Percentiles rank a stretch among this genome's conserved stretches.
These are phyloP conservation scores for Poa annua DNA, from an alignment of 176 grass and related monocot species.

Conservation along the genomic window DNA sequence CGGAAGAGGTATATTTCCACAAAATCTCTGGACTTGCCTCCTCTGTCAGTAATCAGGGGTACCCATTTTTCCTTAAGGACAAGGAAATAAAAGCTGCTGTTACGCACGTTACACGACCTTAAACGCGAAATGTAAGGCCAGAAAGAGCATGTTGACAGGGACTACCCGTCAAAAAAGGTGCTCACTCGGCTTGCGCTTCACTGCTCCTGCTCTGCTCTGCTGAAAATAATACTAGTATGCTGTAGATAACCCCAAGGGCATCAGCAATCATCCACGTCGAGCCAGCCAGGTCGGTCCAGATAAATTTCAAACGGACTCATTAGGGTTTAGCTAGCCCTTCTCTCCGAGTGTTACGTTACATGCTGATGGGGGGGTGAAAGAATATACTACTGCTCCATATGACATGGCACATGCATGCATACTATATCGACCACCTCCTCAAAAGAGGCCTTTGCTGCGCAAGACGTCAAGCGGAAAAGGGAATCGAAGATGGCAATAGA, in stretches of 20 bases:
- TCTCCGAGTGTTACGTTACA: slow-evolving; percentile 5
- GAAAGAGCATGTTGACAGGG: slow-evolving; percentile 15
- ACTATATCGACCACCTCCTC: slow-evolving; percentile 14
- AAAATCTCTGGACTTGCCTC: background rate
- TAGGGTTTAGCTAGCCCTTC: too few species aligned
- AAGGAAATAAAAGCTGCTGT: background rate
- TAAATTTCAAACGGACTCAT: slow-evolving; percentile 20
- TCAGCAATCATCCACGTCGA: background rate
- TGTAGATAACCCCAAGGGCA: background rate
- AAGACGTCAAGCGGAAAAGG: slow-evolving; percentile 51
- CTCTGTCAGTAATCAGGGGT: background rate
- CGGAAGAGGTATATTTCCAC: background rate
- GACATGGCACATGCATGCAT: too few species aligned
- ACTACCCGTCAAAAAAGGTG: slow-evolving; percentile 22
- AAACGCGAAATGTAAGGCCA: slow-evolving; percentile 17
- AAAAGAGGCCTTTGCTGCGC: slow-evolving; percentile 34
- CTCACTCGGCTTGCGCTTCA: background rate
- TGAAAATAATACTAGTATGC: background rate
- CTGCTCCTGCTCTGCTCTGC: slow-evolving; percentile 6
- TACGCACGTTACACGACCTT: background rate
- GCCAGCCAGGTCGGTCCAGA: background rate
- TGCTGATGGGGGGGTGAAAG: background rate
- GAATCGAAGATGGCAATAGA: slow-evolving; percentile 43
- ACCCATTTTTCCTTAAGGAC: background rate
- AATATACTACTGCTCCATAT: background rate